phyloP scores from a whole-genome alignment of 257 asterid genomes.

The Scutellaria baicalensis region DNA sequence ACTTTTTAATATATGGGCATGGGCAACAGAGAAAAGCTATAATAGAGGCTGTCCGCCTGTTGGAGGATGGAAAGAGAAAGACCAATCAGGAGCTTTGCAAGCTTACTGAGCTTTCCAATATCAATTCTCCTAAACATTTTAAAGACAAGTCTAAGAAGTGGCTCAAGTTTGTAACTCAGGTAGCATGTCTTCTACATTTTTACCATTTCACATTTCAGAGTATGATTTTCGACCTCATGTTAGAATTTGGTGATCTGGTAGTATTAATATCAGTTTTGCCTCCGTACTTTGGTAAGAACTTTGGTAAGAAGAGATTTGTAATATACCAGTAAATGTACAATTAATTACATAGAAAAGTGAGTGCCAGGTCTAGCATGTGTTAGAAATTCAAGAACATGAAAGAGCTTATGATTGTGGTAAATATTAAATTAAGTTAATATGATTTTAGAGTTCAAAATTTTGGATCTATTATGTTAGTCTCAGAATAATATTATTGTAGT shows the following conservation, averaged over 20 bases:
- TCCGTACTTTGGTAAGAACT: neutral
- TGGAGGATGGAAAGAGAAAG: slow-evolving; percentile 55
- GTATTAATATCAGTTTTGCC: neutral
- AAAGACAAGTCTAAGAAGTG: slow-evolving; percentile 93
- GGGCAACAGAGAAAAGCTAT: slow-evolving; percentile 94
- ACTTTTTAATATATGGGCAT: slow-evolving; percentile 79
- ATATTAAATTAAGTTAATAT: neutral
- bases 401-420: neutral
- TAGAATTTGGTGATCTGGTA: slow-evolving; percentile 1
- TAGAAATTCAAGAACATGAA: slow-evolving; percentile 10
- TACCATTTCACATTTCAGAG: neutral
- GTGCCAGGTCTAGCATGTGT: neutral
- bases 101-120: slow-evolving; percentile 29
- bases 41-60: slow-evolving; percentile 78
- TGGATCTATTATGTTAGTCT: slow-evolving; percentile 1
- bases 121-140: slow-evolving; percentile 60
- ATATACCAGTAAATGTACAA: neutral
- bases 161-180: slow-evolving; percentile 87
- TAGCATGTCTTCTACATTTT: slow-evolving; percentile 14
- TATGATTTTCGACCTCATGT: neutral
- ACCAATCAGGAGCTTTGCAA: slow-evolving; percentile 32
- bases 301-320: no score
- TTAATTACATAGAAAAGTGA: neutral
- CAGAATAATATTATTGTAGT: neutral
- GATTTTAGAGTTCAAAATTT: neutral